Conservation (phyloP, 495 filamentous ascomycete species). For the Elasticomyces elasticus region DNA sequence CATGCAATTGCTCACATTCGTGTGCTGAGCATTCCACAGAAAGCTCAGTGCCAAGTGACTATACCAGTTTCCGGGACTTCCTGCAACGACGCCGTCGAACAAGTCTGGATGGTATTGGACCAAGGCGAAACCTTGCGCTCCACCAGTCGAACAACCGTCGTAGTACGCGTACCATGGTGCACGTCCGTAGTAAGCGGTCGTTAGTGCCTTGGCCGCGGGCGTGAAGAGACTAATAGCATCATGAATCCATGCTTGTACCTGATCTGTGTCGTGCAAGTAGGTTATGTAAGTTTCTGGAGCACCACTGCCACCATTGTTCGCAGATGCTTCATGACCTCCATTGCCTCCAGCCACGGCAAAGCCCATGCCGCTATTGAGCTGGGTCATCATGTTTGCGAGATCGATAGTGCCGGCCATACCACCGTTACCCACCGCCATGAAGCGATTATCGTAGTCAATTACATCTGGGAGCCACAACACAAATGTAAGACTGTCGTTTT, state of each 20-base stretch:
- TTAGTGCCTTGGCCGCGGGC: conserved; percentile 25
- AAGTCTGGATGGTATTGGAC: conserved; percentile 36
- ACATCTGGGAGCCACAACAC: conserved; percentile 28
- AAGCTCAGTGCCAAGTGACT: conserved; percentile 36
- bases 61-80: conserved; percentile 38
- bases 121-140: conserved; percentile 40
- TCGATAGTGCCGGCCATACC: conserved; percentile 35
- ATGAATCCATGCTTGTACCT: conserved; percentile 37
- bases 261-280: conserved; percentile 30
- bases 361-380: conserved; percentile 28
- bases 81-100: conserved; percentile 38
- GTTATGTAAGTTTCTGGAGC: conserved; percentile 22
- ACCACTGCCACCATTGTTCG: conserved; percentile 22
- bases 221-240: conserved; percentile 36
- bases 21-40: conserved; percentile 33
- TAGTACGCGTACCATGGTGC: conserved; percentile 32
- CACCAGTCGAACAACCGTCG: conserved; percentile 37
- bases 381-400: conserved; percentile 24
- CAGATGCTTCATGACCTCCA: conserved; percentile 25
- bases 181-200: conserved; percentile 27
- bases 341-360: conserved; percentile 34
- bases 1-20: conserved; percentile 19
- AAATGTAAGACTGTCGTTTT: conserved; percentile 15
- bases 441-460: conserved; percentile 26
- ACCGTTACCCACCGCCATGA: conserved; percentile 32